phyloP scores from a whole-genome alignment of 176 grass and related monocot genomes.

The Cymbopogon citratus region DNA sequence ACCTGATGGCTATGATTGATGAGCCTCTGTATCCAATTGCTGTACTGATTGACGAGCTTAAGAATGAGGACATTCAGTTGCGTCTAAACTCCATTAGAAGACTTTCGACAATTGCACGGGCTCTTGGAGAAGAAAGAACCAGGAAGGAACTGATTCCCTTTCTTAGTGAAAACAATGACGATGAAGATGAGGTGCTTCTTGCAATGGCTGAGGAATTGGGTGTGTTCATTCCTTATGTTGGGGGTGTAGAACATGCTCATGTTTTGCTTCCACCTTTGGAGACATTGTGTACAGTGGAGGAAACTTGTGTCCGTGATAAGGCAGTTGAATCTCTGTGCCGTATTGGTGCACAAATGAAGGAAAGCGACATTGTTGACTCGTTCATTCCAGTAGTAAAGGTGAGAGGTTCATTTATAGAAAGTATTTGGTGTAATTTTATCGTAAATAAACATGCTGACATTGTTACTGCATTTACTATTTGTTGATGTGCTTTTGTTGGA shows the following conservation, averaged over 20 bases:
- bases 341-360: conserved; percentile 79
- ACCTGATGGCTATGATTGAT: conserved; percentile 57
- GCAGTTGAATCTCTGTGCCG: conserved; percentile 69
- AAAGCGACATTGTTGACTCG: conserved; percentile 65
- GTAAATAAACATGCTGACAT: not conserved
- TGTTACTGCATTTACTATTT: not conserved
- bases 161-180: conserved; percentile 78
- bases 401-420: not conserved
- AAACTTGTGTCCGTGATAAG: conserved; percentile 78
- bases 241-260: conserved; percentile 65
- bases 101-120: conserved; percentile 65
- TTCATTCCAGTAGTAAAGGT: conserved; percentile 72
- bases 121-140: conserved; percentile 75
- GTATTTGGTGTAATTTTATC: not conserved
- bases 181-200: conserved; percentile 81
- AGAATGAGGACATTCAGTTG: conserved; percentile 89
- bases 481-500: not conserved
- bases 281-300: conserved; percentile 69
- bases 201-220: conserved; percentile 81
- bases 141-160: conserved; percentile 78
- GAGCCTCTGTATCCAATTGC: conserved; percentile 73
- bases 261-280: conserved; percentile 66
- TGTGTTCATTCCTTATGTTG: conserved; percentile 81
- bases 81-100: conserved; percentile 70
- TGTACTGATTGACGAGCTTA: conserved; percentile 71